These are phyloP conservation scores for Boletus semigastroideus DNA, from an alignment of 1,284 basidiomycete genomes.

Conservation along the genomic window DNA sequence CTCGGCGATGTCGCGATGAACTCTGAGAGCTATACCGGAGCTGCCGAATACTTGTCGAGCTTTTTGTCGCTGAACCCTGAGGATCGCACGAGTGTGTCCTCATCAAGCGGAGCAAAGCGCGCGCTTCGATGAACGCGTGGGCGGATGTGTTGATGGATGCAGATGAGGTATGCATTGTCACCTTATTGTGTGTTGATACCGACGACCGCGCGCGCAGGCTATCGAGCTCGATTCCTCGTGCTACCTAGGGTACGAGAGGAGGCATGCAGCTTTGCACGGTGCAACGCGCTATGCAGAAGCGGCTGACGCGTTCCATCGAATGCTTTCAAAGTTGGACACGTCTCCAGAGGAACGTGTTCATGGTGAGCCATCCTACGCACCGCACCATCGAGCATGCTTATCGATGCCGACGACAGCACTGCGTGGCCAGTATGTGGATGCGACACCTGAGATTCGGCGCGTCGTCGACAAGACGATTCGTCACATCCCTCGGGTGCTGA, in stretches of 20 bases:
- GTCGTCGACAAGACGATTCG: neutral
- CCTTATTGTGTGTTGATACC: neutral
- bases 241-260: neutral
- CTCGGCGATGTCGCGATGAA: neutral
- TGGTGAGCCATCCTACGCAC: neutral
- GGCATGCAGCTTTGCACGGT: neutral
- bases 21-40: neutral
- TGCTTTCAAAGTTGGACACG: neutral
- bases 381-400: neutral
- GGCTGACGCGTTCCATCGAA: neutral
- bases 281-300: neutral
- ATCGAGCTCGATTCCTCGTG: neutral
- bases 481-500: neutral
- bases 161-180: neutral
- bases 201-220: neutral
- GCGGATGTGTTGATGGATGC: conserved; percentile 1
- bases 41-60: neutral
- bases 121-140: neutral
- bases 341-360: neutral
- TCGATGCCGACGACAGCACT: neutral
- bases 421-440: neutral
- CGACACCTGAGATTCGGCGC: neutral
- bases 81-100: neutral
- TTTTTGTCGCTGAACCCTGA: neutral
- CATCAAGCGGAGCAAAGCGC: neutral